Conservation (phyloP, 768 basidiomycete genomes). For the Amanita subjunquillea region DNA sequence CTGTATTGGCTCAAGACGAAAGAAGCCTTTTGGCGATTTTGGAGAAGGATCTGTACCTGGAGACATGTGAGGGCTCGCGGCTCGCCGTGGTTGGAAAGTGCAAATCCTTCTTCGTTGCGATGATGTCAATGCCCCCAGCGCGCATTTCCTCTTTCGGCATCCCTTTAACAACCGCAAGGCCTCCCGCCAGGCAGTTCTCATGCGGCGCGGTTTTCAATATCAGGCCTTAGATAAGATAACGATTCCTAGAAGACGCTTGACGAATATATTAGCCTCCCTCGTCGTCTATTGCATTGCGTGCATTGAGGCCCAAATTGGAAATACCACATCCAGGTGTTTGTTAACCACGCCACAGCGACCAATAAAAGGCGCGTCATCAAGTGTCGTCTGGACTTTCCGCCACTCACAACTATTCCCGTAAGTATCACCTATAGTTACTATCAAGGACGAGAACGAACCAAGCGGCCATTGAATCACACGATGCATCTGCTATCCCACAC, state of each 20-base stretch:
- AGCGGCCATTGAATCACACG: background rate
- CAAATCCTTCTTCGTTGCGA: background rate
- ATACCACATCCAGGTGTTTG: slow-evolving; percentile 1
- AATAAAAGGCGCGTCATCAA: background rate
- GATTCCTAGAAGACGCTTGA: too few species aligned
- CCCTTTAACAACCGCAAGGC: background rate
- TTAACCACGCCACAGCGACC: background rate
- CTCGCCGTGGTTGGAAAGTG: background rate
- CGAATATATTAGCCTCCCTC: background rate
- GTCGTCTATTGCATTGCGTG: background rate
- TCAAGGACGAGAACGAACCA: background rate
- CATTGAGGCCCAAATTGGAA: background rate
- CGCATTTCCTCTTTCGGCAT: slow-evolving; percentile 2
- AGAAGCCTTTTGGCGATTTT: slow-evolving; percentile 1
- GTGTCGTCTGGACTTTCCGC: background rate
- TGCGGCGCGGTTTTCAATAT: too few species aligned
- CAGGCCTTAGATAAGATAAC: too few species aligned
- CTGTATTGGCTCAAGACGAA: slow-evolving; percentile 4
- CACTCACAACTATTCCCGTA: background rate
- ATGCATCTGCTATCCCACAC: slow-evolving; percentile 1
- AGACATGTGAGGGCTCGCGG: background rate
- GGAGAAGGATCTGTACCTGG: background rate
- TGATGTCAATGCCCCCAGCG: slow-evolving; percentile 1
- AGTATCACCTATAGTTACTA: background rate
- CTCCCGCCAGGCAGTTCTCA: too few species aligned